Conservation (phyloP, 441 rosid species). For the Hypseocharis bilobata region DNA sequence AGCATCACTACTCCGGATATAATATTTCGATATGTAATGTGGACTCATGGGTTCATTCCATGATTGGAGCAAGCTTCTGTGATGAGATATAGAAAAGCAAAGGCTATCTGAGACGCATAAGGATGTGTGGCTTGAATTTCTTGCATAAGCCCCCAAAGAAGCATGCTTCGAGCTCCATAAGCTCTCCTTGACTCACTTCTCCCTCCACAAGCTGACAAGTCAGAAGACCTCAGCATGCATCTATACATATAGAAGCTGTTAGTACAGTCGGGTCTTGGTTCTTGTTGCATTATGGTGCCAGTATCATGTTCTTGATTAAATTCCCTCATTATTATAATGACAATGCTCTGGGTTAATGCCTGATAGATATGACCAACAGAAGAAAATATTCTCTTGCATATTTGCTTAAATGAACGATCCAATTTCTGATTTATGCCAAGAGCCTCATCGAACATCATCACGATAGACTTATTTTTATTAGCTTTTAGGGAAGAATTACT, state of each 20-base stretch:
- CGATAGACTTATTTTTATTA: too few species aligned
- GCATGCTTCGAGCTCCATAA: conserved; percentile 11
- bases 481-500: too few species aligned
- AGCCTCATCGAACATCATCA: too few species aligned
- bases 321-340: too few species aligned
- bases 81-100: conserved; percentile 44
- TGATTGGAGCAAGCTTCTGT: conserved; percentile 55
- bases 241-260: conserved; percentile 6
- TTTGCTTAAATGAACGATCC: too few species aligned
- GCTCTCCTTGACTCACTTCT: neutral
- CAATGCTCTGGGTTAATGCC: too few species aligned
- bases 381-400: too few species aligned
- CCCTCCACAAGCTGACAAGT: neutral
- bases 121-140: conserved; percentile 45
- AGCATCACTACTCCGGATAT: conserved; percentile 36
- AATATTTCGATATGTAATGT: conserved; percentile 50
- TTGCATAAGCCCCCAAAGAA: conserved; percentile 1
- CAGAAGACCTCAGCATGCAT: too few species aligned
- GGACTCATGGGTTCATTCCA: conserved; percentile 61
- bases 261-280: neutral
- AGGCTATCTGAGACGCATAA: conserved; percentile 46
- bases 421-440: too few species aligned
- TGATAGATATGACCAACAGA: too few species aligned
- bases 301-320: conserved; percentile 42
- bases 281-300: conserved; percentile 20